Base-by-base conservation (phyloP, 176 grass and related monocot species). In the Aegilops speltoides region DNA sequence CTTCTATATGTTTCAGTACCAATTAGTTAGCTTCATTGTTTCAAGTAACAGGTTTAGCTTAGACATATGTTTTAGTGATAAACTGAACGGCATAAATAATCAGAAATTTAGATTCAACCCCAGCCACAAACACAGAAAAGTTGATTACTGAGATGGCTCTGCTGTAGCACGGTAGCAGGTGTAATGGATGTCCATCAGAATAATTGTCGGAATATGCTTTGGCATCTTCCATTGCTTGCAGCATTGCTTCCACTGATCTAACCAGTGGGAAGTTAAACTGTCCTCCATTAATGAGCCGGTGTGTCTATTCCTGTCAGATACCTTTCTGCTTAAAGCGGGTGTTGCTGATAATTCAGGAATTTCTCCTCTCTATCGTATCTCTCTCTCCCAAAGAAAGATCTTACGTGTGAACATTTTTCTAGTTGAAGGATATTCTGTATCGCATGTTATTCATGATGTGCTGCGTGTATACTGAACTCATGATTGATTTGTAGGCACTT, bases 181-280 rank as follows among this genome's bases (percentile, higher is more conserved):
- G 67, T 37, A 68, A 32, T 87, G 54, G 4, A 6, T 59, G 12
- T 17, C 46, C 6, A 13, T 43, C 43, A 2, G 83, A 40, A 87
- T 76, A 83, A 68, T 68, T 69, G 25, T 24, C 1, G 11, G 79
- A 77, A 77, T 69, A 77, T 88, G 46, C 46, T 59, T 78, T 70
- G 8, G 17, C 46, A 33, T 82, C 54, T 78, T 87, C 36, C 57
- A 66, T 76, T 40, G n/a, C 32, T 2, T 10, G 32, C 29, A 57
- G 54, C 17, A 57, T 25, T 83, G 34, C 62, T 77, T 69, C 81
- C 32, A 77, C 33, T 83, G 33, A 63, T 32, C 26, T 62, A n/a
- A 45, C 22, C 7, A 67, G 20, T 40, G 13, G 71, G 32, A 5
- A 67, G 54, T 69, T 82, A 76, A 76, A 60, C 24, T 69, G 63